phyloP scores from a whole-genome alignment of 108 stramenopile genomes.

The Aurantiochytrium sp. region DNA sequence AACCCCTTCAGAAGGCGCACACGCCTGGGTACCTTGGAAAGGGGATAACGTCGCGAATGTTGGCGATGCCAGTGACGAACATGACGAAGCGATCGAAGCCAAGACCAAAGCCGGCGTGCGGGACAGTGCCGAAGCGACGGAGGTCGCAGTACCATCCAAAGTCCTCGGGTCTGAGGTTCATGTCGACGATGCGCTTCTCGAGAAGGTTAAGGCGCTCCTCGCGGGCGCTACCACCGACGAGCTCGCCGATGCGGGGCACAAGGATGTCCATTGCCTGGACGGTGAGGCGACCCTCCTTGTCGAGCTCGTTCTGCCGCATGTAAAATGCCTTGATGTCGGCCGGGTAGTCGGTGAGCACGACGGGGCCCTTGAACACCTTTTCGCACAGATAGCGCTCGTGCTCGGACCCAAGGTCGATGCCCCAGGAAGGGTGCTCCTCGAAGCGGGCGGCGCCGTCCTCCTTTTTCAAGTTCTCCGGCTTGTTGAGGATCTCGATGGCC shows the following conservation, averaged over 20 bases:
- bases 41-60: slow-evolving; percentile 89
- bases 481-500: slow-evolving; percentile 66
- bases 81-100: slow-evolving; percentile 89
- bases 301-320: slow-evolving; percentile 83
- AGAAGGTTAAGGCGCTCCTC: slow-evolving; percentile 78
- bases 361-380: slow-evolving; percentile 73
- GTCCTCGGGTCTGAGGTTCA: slow-evolving; percentile 66
- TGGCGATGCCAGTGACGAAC: slow-evolving; percentile 72
- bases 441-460: slow-evolving; percentile 53
- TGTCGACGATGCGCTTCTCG: slow-evolving; percentile 60
- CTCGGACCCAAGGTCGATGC: slow-evolving; percentile 79
- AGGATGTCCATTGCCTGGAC: slow-evolving; percentile 84
- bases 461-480: slow-evolving; percentile 45
- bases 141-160: slow-evolving; percentile 86
- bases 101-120: slow-evolving; percentile 91
- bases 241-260: slow-evolving; percentile 77
- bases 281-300: slow-evolving; percentile 50
- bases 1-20: slow-evolving; percentile 73
- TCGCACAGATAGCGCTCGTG: slow-evolving; percentile 86
- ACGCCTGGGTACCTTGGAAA: slow-evolving; percentile 85
- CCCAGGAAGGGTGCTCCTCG: slow-evolving; percentile 59
- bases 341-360: slow-evolving; percentile 84
- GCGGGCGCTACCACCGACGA: slow-evolving; percentile 86
- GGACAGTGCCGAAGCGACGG: slow-evolving; percentile 76
- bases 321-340: slow-evolving; percentile 90